Conservation (phyloP, 495 filamentous ascomycete species). For the Xanthoparmelia taractica region DNA sequence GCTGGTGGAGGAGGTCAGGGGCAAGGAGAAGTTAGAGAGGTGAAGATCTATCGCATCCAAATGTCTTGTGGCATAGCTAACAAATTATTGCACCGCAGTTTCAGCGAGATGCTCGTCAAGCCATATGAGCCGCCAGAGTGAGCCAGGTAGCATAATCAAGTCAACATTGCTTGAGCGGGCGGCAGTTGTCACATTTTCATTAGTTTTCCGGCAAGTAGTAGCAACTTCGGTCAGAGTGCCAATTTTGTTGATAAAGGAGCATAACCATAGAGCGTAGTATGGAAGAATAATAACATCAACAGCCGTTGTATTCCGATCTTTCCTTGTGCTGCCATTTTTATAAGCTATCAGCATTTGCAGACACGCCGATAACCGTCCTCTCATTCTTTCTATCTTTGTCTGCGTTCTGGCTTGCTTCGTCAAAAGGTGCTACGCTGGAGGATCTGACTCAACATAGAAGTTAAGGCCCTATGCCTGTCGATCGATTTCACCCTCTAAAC, state of each 20-base stretch:
- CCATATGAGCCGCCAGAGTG: conserved; percentile 73
- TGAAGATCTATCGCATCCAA: conserved; percentile 21
- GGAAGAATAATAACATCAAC: neutral
- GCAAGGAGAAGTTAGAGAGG: conserved; percentile 86
- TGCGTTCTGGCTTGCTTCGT: neutral
- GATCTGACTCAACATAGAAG: conserved; percentile 6
- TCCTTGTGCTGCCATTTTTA: neutral
- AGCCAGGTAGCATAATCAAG: neutral
- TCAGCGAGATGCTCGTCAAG: conserved; percentile 85
- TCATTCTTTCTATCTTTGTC: neutral
- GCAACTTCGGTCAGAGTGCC: neutral
- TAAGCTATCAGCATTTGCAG: neutral
- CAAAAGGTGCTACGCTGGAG: conserved; percentile 6
- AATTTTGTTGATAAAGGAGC: neutral
- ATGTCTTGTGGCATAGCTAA: conserved; percentile 1
- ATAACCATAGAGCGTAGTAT: neutral
- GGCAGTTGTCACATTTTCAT: neutral
- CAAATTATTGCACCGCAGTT: conserved; percentile 37
- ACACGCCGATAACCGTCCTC: conserved; percentile 10
- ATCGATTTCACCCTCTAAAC: no score
- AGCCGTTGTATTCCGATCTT: neutral
- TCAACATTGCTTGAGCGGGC: neutral
- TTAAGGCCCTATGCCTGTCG: no score
- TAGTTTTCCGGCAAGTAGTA: neutral
- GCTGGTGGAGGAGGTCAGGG: conserved; percentile 88